These are phyloP conservation scores for Peziza echinospora DNA, from an alignment of 495 filamentous ascomycete genomes.

Conservation along the genomic window DNA sequence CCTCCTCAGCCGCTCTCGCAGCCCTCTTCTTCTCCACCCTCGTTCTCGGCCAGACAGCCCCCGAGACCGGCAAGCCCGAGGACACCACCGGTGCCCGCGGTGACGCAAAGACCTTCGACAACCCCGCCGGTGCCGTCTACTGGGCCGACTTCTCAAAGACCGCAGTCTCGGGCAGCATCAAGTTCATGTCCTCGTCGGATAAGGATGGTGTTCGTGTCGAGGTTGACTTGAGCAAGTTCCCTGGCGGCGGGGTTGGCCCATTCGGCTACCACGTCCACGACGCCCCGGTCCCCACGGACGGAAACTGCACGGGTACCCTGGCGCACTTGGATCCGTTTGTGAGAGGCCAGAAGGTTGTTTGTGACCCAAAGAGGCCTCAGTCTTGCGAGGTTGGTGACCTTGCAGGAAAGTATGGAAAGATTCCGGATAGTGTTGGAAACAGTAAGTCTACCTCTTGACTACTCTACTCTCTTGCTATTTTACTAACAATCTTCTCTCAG, in stretches of 20 bases:
- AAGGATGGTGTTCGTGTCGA: slow-evolving; percentile 43
- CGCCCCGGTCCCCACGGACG: slow-evolving; percentile 43
- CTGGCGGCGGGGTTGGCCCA: slow-evolving; percentile 36
- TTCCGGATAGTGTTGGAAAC: slow-evolving; percentile 27
- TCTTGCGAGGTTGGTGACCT: slow-evolving; percentile 74
- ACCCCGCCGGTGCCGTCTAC: slow-evolving; percentile 32
- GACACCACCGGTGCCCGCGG: slow-evolving; percentile 42
- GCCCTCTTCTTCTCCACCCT: background rate
- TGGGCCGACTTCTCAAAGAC: slow-evolving; percentile 27
- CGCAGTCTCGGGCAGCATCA: slow-evolving; percentile 39
- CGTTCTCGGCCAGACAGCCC: background rate
- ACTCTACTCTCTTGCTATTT: background rate
- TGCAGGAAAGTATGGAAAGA: slow-evolving; percentile 56
- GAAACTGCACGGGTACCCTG: slow-evolving; percentile 55
- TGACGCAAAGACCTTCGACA: slow-evolving; percentile 33
- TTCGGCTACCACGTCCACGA: slow-evolving; percentile 82
- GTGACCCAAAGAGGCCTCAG: slow-evolving; percentile 36
- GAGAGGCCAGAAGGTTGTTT: slow-evolving; percentile 42
- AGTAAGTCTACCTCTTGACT: background rate
- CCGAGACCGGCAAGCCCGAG: slow-evolving; percentile 15
- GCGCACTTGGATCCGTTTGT: slow-evolving; percentile 46
- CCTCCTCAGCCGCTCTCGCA: slow-evolving; percentile 1
- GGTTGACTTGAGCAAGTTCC: slow-evolving; percentile 43
- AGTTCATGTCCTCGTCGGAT: slow-evolving; percentile 29
- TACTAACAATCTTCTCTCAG: slow-evolving; percentile 2